These are phyloP conservation scores for Plasmodium coatneyi DNA, from an alignment of 169 alveolate species.

Conservation along the genomic window DNA sequence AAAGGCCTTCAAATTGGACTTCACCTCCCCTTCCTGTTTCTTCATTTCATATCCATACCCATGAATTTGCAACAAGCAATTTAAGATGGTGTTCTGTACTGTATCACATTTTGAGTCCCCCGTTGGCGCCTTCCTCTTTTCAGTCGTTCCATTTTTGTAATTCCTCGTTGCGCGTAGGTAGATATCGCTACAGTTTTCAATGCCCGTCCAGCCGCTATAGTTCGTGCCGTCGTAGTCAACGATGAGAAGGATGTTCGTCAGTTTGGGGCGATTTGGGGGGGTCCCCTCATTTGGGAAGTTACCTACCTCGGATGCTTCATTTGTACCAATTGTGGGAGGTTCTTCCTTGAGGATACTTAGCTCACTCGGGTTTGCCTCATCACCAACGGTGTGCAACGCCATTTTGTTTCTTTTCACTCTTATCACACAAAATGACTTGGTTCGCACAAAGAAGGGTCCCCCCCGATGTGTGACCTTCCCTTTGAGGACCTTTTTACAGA, in stretches of 20 bases:
- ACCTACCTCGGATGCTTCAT: neutral
- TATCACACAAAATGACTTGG: neutral
- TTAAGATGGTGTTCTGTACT: constrained; percentile 73
- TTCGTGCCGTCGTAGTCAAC: constrained; percentile 82
- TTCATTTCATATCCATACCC: constrained; percentile 74
- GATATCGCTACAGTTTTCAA: constrained; percentile 68
- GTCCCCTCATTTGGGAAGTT: neutral
- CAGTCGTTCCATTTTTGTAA: constrained; percentile 4
- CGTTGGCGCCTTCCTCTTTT: neutral
- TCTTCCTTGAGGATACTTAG: neutral
- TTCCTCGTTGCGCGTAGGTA: constrained; percentile 25
- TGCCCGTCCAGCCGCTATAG: constrained; percentile 82
- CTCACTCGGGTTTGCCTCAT: neutral
- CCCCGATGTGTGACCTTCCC: neutral
- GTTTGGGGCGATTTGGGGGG: neutral
- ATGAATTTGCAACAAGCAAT: constrained; percentile 79
- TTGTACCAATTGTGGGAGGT: neutral
- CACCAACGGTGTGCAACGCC: neutral
- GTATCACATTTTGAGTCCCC: constrained; percentile 16
- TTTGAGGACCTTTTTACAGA: neutral
- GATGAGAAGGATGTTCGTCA: constrained; percentile 78
- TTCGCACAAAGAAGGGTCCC: neutral
- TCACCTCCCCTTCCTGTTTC: neutral
- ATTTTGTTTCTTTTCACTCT: neutral
- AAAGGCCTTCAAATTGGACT: constrained; percentile 40